Evolutionary conservation across 2,329 filamentous ascomycete species (phyloP).

Genomic region (Blastomyces parvus): DNA sequence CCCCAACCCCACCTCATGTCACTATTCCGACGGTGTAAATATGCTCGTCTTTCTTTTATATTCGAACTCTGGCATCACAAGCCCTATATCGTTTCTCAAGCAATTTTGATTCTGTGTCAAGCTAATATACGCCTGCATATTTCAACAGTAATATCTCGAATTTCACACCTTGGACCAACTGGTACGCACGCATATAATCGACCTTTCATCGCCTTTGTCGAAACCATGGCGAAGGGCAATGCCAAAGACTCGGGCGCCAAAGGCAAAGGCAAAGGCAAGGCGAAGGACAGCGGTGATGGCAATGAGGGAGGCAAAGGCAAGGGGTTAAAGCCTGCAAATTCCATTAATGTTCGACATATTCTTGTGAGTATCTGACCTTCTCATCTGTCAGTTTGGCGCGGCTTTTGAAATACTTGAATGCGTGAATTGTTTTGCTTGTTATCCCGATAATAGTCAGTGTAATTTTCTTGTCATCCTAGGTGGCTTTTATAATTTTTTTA

Average conservation of each 20-base stretch:
- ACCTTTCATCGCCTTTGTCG: not conserved
- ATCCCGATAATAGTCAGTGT: not conserved
- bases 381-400: not conserved
- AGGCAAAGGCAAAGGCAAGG: slow-evolving; percentile 34
- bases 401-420: not conserved
- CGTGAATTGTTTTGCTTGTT: not conserved
- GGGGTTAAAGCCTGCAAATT: slow-evolving; percentile 49
- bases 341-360: slow-evolving; percentile 58
- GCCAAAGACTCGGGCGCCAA: slow-evolving; percentile 28
- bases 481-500: not conserved
- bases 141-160: not conserved
- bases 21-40: no score
- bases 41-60: no score
- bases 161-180: not conserved
- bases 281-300: slow-evolving; percentile 27
- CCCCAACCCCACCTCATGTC: no score
- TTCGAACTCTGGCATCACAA: not conserved
- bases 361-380: slow-evolving; percentile 33
- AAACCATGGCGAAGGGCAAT: not conserved
- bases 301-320: slow-evolving; percentile 28
- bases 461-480: not conserved
- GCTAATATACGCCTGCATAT: not conserved
- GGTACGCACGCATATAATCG: not conserved
- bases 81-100: not conserved
- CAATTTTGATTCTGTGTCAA: not conserved